Base-by-base conservation (phyloP, 768 basidiomycete species). In the Nidularia pulvinata region DNA sequence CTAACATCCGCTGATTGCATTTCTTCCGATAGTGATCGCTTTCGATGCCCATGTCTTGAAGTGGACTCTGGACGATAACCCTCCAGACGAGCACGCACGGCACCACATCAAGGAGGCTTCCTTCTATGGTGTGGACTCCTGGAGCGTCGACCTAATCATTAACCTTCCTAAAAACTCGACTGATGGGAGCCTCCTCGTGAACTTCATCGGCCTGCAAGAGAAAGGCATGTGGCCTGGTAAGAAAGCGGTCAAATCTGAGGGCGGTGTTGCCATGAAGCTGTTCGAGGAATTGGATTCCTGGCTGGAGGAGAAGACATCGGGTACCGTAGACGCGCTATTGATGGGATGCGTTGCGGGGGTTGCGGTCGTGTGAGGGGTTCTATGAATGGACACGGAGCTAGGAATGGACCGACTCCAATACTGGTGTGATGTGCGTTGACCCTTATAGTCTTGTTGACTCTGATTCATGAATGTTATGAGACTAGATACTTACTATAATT, bases 51-150 rank as follows among this genome's bases (percentile, higher is more conserved):
- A 95, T 55, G 91, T 98, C 11, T 67, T 95, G 6, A 69, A 81
- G 50, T 98, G 95, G 95, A 85, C 83, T 14, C 75, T 95, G 36
- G 89, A 93, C 57, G 75, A 86, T 56, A 81, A 84, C 51, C 94
- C 96, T 1, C 91, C 93, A 0, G 69, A 83, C 50, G 89, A 91
- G 53, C 73, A 78, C 58, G 81, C 81, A 6, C 81, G 94, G 6
- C 96, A 98, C 63, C 91, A 94, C 60, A 82, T 98, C 71, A 97
- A 94, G 65, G 93, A 95, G 65, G 93, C 84, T 0, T 93, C 94
- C 2, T 92, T 91, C 67, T 93, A 92, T 59, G 89, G 87, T 1
- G 79, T 79, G 7, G 83, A 91, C 53, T 75, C 77, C 0, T 95
- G 91, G 82, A 73, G 79, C 0, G 71, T 97, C 42, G 81, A 91